Evolutionary conservation across 2,329 filamentous ascomycete species (phyloP).

Genomic region (Pseudogymnoascus sp.): DNA sequence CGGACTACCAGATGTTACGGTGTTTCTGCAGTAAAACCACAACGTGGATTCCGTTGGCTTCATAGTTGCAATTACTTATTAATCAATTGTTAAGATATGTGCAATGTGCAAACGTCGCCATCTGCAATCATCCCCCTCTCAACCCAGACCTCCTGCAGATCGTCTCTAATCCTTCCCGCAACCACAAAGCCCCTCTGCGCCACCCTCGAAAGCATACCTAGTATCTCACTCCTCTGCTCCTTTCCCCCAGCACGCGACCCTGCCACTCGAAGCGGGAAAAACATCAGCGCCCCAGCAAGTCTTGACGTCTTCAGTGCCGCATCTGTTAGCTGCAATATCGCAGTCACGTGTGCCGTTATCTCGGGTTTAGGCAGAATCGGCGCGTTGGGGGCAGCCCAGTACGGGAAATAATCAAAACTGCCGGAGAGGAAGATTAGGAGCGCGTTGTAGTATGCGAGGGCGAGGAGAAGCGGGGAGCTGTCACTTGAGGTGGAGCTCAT

Average conservation of each 20-base stretch:
- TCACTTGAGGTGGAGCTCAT: not conserved
- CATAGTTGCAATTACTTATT: not conserved
- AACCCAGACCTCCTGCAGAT: slow-evolving; percentile 15
- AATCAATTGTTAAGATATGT: not conserved
- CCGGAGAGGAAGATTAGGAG: slow-evolving; percentile 20
- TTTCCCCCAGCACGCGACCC: slow-evolving; percentile 15
- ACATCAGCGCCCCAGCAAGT: slow-evolving; percentile 16
- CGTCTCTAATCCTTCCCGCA: slow-evolving; percentile 17
- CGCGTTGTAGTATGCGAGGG: slow-evolving; percentile 17
- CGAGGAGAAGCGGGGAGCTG: slow-evolving; percentile 8
- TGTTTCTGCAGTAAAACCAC: too few species aligned
- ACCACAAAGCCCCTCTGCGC: slow-evolving; percentile 18
- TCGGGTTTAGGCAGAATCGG: slow-evolving; percentile 3
- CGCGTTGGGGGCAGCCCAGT: slow-evolving; percentile 11
- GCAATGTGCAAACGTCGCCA: not conserved
- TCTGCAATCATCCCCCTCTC: not conserved
- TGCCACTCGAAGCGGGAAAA: slow-evolving; percentile 20
- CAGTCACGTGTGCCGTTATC: slow-evolving; percentile 14
- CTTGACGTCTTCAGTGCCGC: slow-evolving; percentile 14
- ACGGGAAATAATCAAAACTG: slow-evolving; percentile 16
- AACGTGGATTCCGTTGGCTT: not conserved
- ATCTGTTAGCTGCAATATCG: slow-evolving; percentile 12
- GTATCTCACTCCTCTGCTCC: slow-evolving; percentile 10
- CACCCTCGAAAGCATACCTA: slow-evolving; percentile 15
- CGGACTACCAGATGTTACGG: too few species aligned